Evolutionary conservation across 1,284 basidiomycete species (phyloP), one percentile per base, ranked within the genome.

Genomic region (Pseudozyma thailandica): DNA sequence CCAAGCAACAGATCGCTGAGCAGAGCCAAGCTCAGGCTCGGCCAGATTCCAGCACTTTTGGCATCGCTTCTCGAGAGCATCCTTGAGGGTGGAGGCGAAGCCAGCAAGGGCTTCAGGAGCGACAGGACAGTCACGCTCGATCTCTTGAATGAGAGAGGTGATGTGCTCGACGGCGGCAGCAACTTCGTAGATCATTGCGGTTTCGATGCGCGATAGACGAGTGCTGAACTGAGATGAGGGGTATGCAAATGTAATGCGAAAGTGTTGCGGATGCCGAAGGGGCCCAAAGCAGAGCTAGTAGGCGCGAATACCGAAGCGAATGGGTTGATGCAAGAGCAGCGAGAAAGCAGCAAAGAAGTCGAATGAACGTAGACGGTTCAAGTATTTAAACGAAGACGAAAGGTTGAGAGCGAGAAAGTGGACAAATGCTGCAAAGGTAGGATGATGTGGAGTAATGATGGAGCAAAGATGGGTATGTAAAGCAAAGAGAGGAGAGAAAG

Each of bases 121-220:
- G 28, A 66, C 9, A 12, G 56, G 53, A 10, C 45, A 47, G 2
- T 26, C 6, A 2, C 50, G 53, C 27, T 65, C 44, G 37, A 50
- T 33, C 3, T 38, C 15, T 25, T 46, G 35, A 21, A 69, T 48
- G 38, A 73, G 70, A 21, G 44, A 41, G 38, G 55, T 28, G 30
- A 75, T 57, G 61, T 73, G 59, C 4, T 60, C 55, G 42, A 71
- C 66, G 18, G 69, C 71, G 12, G 73, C 73, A 7, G 59, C 55
- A 18, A 75, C 63, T 58, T 75, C 73, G 55, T 61, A 59, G 54
- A 72, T 62, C 73, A 75, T 75, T 35, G 44, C 43, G 15, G 30
- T 6, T 20, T 9, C 25, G 46, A 8, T n/a, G 51, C 15, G 7
- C 6, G 39, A 28, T 28, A 31, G 26, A 5, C 7, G 15, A 4